Conservation (phyloP, 768 basidiomycete species). For the Hygrophoropsis aurantiaca region DNA sequence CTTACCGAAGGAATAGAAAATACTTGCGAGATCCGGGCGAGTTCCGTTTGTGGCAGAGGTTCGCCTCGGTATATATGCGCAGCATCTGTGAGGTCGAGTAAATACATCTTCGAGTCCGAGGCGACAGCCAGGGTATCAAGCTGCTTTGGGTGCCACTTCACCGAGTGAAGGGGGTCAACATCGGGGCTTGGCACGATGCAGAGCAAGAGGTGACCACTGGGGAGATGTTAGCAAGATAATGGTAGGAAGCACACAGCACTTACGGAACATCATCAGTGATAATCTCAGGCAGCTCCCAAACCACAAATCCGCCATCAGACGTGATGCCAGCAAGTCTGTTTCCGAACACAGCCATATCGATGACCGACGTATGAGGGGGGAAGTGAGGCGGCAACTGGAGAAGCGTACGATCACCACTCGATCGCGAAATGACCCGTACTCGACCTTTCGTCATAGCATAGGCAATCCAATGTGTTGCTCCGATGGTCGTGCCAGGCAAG, state of each 20-base stretch:
- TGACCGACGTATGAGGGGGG: constrained; percentile 60
- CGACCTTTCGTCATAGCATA: constrained; percentile 93
- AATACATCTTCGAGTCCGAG: constrained; percentile 70
- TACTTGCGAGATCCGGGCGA: constrained; percentile 65
- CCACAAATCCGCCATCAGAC: constrained; percentile 85
- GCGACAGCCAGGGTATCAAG: constrained; percentile 81
- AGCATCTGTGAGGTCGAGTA: constrained; percentile 70
- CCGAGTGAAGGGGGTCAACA: constrained; percentile 67
- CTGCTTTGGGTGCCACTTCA: constrained; percentile 89
- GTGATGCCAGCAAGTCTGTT: constrained; percentile 85
- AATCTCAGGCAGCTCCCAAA: constrained; percentile 82
- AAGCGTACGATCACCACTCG: constrained; percentile 83
- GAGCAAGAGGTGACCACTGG: constrained; percentile 64
- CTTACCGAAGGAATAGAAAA: constrained; percentile 73
- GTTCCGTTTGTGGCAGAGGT: constrained; percentile 65
- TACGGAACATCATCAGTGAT: constrained; percentile 88
- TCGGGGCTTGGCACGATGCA: constrained; percentile 64
- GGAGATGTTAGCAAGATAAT: constrained; percentile 11
- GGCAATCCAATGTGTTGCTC: constrained; percentile 90
- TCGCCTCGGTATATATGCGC: constrained; percentile 61
- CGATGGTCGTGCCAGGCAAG: constrained; percentile 83
- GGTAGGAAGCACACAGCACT: constrained; percentile 28
- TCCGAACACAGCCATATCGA: constrained; percentile 83
- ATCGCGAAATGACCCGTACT: constrained; percentile 84
- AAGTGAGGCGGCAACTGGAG: constrained; percentile 73